Evolutionary conservation across 805 yeast species (phyloP).

Genomic region (Barnettozyma wickerhamii): DNA sequence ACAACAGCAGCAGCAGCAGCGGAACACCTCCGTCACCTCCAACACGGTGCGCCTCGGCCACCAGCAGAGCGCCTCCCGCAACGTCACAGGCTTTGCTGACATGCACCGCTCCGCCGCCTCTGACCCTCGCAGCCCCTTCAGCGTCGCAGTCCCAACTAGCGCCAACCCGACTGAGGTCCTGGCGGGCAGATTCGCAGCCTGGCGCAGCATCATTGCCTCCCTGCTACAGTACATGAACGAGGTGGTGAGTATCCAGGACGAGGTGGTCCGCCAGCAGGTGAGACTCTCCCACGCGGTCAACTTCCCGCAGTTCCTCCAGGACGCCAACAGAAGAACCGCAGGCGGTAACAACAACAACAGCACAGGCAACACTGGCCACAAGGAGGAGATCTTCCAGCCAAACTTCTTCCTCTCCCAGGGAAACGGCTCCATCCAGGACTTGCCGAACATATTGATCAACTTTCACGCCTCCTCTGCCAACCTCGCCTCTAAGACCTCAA

Average conservation of each 20-base stretch:
- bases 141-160: slow-evolving; percentile 47
- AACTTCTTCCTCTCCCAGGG: slow-evolving; percentile 73
- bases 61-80: slow-evolving; percentile 9
- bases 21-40: slow-evolving; percentile 4
- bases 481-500: slow-evolving; percentile 52
- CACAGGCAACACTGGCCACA: neutral
- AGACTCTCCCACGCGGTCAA: slow-evolving; percentile 75
- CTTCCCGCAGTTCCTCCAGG: slow-evolving; percentile 29
- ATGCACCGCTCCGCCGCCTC: neutral
- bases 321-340: slow-evolving; percentile 1
- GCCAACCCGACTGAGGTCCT: slow-evolving; percentile 84
- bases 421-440: slow-evolving; percentile 74
- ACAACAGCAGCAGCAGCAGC: slow-evolving; percentile 12
- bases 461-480: slow-evolving; percentile 59
- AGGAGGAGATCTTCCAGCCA: slow-evolving; percentile 13
- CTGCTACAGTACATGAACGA: slow-evolving; percentile 73
- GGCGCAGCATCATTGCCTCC: slow-evolving; percentile 78
- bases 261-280: slow-evolving; percentile 76
- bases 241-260: slow-evolving; percentile 82
- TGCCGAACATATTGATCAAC: slow-evolving; percentile 66
- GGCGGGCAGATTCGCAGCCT: slow-evolving; percentile 78
- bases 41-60: no score
- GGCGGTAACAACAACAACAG: neutral
- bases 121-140: slow-evolving; percentile 47
- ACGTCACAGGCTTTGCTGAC: slow-evolving; percentile 1